Conservation (phyloP, 1,139 yeast species). For the Hyphopichia burtonii region DNA sequence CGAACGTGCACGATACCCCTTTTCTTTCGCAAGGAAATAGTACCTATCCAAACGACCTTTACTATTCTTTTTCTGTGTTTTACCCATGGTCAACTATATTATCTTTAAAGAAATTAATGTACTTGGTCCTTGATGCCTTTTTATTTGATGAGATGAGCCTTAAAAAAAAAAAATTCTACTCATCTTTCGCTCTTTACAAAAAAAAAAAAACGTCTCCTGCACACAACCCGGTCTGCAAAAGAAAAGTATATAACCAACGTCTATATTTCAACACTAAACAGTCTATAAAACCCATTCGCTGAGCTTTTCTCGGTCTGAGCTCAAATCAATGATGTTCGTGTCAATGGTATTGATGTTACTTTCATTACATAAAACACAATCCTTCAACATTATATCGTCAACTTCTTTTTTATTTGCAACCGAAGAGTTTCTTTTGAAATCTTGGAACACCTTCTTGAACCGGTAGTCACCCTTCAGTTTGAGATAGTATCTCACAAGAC, state of each 20-base stretch:
- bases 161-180: background rate
- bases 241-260: background rate
- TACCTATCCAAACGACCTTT: constrained; percentile 99
- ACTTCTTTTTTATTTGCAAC: constrained; percentile 41
- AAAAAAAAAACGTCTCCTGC: background rate
- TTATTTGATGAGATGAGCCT: constrained; percentile 1
- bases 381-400: constrained; percentile 60
- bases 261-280: background rate
- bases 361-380: constrained; percentile 82
- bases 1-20: constrained; percentile 98
- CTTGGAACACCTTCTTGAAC: constrained; percentile 59
- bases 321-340: constrained; percentile 32
- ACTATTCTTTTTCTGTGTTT: constrained; percentile 91
- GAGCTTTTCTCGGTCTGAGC: constrained; percentile 17
- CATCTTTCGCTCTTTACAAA: background rate
- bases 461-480: constrained; percentile 65
- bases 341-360: constrained; percentile 71
- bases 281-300: constrained; percentile 25
- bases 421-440: constrained; percentile 45
- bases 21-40: constrained; percentile 93
- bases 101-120: background rate
- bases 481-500: constrained; percentile 62
- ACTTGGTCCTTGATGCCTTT: too few species aligned
- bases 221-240: background rate
- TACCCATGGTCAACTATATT: constrained; percentile 58